phyloP scores from a whole-genome alignment of 2,329 filamentous ascomycete genomes.

The Colletotrichum phormii region DNA sequence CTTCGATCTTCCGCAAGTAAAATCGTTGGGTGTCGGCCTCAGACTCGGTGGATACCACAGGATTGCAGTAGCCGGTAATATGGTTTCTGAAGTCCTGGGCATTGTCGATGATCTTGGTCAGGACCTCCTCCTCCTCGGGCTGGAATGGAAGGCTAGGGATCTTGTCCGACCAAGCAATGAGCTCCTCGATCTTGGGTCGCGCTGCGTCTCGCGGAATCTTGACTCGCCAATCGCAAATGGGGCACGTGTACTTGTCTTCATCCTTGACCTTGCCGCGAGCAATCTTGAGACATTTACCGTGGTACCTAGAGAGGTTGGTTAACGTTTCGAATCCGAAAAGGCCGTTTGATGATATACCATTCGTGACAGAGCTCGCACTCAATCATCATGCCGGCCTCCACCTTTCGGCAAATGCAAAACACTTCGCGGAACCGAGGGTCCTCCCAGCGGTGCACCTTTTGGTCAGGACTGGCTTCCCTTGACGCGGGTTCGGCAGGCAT shows the following conservation, averaged over 20 bases:
- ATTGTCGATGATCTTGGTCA: conserved; percentile 87
- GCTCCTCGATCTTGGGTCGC: conserved; percentile 92
- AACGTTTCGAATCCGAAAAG: conserved; percentile 24
- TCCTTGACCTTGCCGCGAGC: conserved; percentile 98
- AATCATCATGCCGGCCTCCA: conserved; percentile 99
- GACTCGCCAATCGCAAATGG: conserved; percentile 96
- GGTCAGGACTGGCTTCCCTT: conserved; percentile 75
- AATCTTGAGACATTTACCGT: conserved; percentile 98
- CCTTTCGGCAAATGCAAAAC: conserved; percentile 94
- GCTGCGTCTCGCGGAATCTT: conserved; percentile 97
- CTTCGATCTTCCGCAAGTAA: conserved; percentile 96
- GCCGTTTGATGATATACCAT: conserved; percentile 70
- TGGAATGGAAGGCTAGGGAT: conserved; percentile 87
- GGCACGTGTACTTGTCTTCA: conserved; percentile 97
- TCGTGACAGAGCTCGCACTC: conserved; percentile 98
- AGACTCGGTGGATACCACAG: conserved; percentile 82
- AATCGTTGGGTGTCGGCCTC: conserved; percentile 93
- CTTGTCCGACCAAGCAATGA: conserved; percentile 86
- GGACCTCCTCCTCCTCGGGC: conserved; percentile 90
- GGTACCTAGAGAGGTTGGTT: conserved; percentile 73
- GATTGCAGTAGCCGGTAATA: conserved; percentile 83
- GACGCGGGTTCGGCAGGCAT: conserved; percentile 93
- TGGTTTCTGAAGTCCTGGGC: conserved; percentile 87
- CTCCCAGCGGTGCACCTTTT: conserved; percentile 66
- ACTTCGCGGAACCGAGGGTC: conserved; percentile 79